phyloP scores from a whole-genome alignment of 352 stramenopile species.

The Blastocystis sp. region DNA sequence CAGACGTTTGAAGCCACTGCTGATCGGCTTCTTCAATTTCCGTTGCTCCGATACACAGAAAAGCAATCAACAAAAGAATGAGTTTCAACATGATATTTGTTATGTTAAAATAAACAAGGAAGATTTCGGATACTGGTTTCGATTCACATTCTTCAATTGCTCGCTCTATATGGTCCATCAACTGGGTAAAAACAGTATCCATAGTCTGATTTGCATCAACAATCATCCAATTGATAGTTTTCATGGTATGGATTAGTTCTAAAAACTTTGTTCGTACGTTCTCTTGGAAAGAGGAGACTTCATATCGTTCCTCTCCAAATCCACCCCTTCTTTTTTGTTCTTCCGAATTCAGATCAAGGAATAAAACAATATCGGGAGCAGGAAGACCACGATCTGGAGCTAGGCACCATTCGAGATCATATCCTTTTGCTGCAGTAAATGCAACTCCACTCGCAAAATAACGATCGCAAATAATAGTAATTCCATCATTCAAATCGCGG shows the following conservation, averaged over 20 bases:
- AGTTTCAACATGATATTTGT: neutral
- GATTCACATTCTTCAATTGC: neutral
- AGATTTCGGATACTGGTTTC: neutral
- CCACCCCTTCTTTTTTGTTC: conserved; percentile 80
- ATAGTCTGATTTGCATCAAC: conserved; percentile 11
- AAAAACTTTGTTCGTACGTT: conserved; percentile 77
- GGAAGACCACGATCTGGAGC: conserved; percentile 88
- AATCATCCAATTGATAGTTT: neutral
- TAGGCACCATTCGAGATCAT: conserved; percentile 93
- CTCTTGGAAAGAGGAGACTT: conserved; percentile 78
- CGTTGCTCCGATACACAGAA: neutral
- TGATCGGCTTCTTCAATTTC: neutral
- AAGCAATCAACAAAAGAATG: neutral
- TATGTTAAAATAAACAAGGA: neutral
- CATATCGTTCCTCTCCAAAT: conserved; percentile 84
- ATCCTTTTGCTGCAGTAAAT: conserved; percentile 90
- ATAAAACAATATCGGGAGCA: conserved; percentile 90
- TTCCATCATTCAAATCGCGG: conserved; percentile 72
- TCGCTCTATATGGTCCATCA: neutral
- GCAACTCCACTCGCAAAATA: conserved; percentile 94
- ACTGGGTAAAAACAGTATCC: neutral
- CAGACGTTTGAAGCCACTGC: neutral
- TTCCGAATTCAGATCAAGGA: conserved; percentile 86
- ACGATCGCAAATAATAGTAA: conserved; percentile 88
- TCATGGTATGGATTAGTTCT: neutral